A percentile compares a stretch with the other conserved stretches of the same genome.
These are phyloP conservation scores for Tuber calosporum DNA, from an alignment of 495 filamentous ascomycete genomes.

Conservation along the genomic window DNA sequence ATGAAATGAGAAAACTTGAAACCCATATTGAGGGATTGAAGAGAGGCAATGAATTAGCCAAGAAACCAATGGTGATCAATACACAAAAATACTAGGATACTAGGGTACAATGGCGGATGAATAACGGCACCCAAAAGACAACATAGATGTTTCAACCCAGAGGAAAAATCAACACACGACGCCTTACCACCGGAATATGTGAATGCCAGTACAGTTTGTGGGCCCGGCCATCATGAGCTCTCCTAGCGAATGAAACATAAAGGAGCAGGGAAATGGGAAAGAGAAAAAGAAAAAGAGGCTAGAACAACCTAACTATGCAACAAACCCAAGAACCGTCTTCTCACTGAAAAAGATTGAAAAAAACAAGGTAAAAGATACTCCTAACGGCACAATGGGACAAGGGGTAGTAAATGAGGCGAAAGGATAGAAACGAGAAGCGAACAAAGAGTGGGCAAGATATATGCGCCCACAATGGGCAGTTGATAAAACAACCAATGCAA, in stretches of 20 bases:
- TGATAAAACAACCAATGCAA: slow-evolving; percentile 1
- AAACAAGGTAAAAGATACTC: slow-evolving; percentile 28
- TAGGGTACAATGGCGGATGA: slow-evolving; percentile 29
- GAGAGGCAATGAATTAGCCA: not conserved
- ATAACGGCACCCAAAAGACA: slow-evolving; percentile 14
- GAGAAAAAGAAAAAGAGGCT: slow-evolving; percentile 14
- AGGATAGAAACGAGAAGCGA: slow-evolving; percentile 3
- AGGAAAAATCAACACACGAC: slow-evolving; percentile 36
- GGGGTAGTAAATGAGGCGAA: slow-evolving; percentile 31
- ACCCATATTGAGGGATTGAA: not conserved
- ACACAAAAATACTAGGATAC: slow-evolving; percentile 17
- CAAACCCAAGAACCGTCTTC: slow-evolving; percentile 36
- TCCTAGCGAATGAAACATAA: not conserved
- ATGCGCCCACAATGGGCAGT: not conserved
- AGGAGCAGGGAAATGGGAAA: slow-evolving; percentile 15
- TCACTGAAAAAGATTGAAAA: slow-evolving; percentile 24
- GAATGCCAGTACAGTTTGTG: slow-evolving; percentile 33
- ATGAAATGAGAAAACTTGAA: not conserved
- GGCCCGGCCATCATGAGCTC: slow-evolving; percentile 28
- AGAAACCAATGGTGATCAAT: not conserved
- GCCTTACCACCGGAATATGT: slow-evolving; percentile 33
- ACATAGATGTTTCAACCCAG: slow-evolving; percentile 34
- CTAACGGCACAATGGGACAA: slow-evolving; percentile 5
- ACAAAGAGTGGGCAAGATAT: slow-evolving; percentile 15
- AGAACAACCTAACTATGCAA: slow-evolving; percentile 39